A percentile compares a stretch with the other conserved stretches of the same genome.
phyloP scores from a whole-genome alignment of 2,329 filamentous ascomycete species.

The Phialophora tarda region DNA sequence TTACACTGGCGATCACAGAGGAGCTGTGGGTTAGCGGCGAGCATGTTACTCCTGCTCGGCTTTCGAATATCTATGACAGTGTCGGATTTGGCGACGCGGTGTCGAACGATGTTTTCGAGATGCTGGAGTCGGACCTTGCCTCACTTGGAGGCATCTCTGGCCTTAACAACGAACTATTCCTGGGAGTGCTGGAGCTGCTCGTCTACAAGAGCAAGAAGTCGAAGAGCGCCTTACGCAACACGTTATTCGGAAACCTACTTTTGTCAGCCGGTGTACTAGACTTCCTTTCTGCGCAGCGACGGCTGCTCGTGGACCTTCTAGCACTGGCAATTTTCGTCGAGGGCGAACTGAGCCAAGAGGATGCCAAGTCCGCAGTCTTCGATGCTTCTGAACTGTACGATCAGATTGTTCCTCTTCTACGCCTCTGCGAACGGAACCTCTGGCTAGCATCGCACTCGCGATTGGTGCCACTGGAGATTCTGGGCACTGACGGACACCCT shows the following conservation, averaged over 20 bases:
- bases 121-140: constrained; percentile 72
- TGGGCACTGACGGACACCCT: constrained; percentile 32
- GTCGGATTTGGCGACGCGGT: constrained; percentile 79
- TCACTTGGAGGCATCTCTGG: constrained; percentile 62
- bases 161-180: constrained; percentile 58
- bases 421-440: constrained; percentile 71
- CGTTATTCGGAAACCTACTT: constrained; percentile 31
- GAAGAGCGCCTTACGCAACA: constrained; percentile 40
- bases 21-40: constrained; percentile 78
- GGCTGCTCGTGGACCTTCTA: constrained; percentile 79
- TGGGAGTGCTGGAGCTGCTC: constrained; percentile 57
- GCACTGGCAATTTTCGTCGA: constrained; percentile 86
- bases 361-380: constrained; percentile 67
- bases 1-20: constrained; percentile 68
- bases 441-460: constrained; percentile 62
- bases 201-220: constrained; percentile 40
- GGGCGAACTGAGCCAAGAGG: constrained; percentile 75
- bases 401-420: constrained; percentile 71
- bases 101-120: constrained; percentile 77
- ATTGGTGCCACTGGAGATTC: constrained; percentile 42
- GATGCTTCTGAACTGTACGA: constrained; percentile 64
- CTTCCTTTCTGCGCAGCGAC: constrained; percentile 72
- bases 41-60: constrained; percentile 71
- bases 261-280: constrained; percentile 80
- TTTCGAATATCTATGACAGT: constrained; percentile 78